These are phyloP conservation scores for Xylaria sp. DNA, from an alignment of 2,329 filamentous ascomycete species.

Conservation along the genomic window DNA sequence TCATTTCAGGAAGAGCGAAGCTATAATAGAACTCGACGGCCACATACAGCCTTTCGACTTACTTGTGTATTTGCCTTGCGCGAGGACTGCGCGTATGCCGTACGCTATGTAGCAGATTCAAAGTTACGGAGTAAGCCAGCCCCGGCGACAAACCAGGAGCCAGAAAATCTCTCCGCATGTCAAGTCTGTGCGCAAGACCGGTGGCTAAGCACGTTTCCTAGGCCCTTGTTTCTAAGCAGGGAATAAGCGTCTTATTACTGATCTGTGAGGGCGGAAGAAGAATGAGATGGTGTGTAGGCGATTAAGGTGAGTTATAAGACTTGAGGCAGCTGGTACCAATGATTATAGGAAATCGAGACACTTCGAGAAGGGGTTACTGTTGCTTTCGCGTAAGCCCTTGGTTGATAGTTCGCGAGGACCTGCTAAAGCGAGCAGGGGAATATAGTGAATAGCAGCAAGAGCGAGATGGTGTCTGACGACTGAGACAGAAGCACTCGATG, in stretches of 20 bases:
- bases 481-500: conserved; percentile 11
- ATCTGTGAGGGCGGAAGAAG: background rate
- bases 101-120: background rate
- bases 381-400: background rate
- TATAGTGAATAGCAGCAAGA: background rate
- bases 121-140: background rate
- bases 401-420: conserved; percentile 7
- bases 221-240: background rate
- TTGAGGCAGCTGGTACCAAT: conserved; percentile 6
- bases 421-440: conserved; percentile 17
- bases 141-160: conserved; percentile 10
- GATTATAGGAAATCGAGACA: background rate
- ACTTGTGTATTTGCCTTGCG: conserved; percentile 3
- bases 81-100: background rate
- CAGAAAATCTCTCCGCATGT: conserved; percentile 15
- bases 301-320: conserved; percentile 18
- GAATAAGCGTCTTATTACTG: background rate
- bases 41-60: background rate
- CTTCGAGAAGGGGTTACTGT: background rate
- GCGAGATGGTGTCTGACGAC: conserved; percentile 2
- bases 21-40: background rate
- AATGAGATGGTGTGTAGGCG: conserved; percentile 9
- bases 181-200: background rate
- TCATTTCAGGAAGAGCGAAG: background rate
- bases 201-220: conserved; percentile 19